A percentile compares a stretch with the other conserved stretches of the same genome.
phyloP scores from a whole-genome alignment of 2,329 filamentous ascomycete species.

The Didymellaceae sp. region DNA sequence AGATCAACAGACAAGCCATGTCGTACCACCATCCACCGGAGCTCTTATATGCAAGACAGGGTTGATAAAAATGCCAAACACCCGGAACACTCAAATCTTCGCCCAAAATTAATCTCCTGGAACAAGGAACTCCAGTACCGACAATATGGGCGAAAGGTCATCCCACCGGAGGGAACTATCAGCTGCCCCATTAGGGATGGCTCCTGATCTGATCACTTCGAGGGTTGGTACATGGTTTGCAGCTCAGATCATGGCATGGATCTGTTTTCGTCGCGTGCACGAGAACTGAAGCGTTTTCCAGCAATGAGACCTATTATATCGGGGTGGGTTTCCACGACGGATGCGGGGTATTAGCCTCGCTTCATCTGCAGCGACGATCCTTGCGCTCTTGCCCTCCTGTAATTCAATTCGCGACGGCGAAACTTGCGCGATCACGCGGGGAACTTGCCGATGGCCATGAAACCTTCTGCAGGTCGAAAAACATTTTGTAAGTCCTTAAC shows the following conservation, averaged over 20 bases:
- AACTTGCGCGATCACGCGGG: not conserved
- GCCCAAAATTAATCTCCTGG: not conserved
- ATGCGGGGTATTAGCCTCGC: not conserved
- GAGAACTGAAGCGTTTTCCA: not conserved
- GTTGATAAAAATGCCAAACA: not conserved
- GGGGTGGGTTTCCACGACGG: too few species aligned
- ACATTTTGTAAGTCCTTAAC: too few species aligned
- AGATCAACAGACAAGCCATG: not conserved
- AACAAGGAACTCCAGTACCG: not conserved
- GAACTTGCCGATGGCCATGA: not conserved
- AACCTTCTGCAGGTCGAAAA: too few species aligned
- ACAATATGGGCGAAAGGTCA: not conserved
- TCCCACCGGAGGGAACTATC: not conserved
- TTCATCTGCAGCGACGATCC: not conserved
- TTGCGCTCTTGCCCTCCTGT: not conserved
- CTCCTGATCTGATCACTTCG: not conserved
- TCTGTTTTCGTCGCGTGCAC: not conserved
- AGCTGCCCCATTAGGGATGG: not conserved
- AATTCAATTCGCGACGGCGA: not conserved
- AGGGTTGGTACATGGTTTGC: not conserved
- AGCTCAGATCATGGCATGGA: not conserved
- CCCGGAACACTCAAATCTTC: too few species aligned
- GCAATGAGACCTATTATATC: too few species aligned
- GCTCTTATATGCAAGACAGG: not conserved
- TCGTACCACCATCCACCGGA: not conserved